phyloP scores from a whole-genome alignment of 1,284 basidiomycete species.

The Gymnopus androsaceus region DNA sequence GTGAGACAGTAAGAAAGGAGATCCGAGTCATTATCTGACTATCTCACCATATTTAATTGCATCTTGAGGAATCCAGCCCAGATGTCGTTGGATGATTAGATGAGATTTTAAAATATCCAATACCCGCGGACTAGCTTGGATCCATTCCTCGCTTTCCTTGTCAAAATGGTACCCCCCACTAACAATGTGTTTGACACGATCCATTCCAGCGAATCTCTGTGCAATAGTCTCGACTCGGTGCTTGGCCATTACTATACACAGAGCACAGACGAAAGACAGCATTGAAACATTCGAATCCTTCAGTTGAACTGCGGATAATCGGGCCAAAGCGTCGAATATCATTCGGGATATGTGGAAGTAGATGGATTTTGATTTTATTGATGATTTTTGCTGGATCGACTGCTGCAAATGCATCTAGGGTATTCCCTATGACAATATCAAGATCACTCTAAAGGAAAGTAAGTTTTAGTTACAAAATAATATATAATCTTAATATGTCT shows the following conservation, averaged over 20 bases:
- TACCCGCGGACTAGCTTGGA: neutral
- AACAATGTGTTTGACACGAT: conserved; percentile 34
- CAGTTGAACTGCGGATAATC: conserved; percentile 33
- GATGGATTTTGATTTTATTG: conserved; percentile 38
- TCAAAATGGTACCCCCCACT: conserved; percentile 34
- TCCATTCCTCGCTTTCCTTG: neutral
- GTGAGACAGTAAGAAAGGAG: neutral
- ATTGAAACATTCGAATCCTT: conserved; percentile 39
- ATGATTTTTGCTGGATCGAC: conserved; percentile 36
- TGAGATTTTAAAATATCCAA: neutral
- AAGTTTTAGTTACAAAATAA: conserved; percentile 10
- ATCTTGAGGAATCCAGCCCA: conserved; percentile 16
- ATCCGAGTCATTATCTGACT: neutral
- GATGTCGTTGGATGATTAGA: conserved; percentile 10
- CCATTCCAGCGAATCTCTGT: conserved; percentile 29
- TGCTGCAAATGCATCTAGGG: conserved; percentile 31
- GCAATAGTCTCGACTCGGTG: conserved; percentile 43
- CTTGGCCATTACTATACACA: conserved; percentile 35
- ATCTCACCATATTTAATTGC: conserved; percentile 5
- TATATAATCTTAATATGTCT: conserved; percentile 15
- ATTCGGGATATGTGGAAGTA: conserved; percentile 33
- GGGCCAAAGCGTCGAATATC: conserved; percentile 39
- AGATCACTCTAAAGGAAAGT: conserved; percentile 35
- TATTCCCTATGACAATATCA: conserved; percentile 30
- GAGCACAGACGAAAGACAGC: conserved; percentile 36